These are phyloP conservation scores for Rhododendron williamsianum DNA, from an alignment of 148 eudicot genomes.

Conservation along the genomic window DNA sequence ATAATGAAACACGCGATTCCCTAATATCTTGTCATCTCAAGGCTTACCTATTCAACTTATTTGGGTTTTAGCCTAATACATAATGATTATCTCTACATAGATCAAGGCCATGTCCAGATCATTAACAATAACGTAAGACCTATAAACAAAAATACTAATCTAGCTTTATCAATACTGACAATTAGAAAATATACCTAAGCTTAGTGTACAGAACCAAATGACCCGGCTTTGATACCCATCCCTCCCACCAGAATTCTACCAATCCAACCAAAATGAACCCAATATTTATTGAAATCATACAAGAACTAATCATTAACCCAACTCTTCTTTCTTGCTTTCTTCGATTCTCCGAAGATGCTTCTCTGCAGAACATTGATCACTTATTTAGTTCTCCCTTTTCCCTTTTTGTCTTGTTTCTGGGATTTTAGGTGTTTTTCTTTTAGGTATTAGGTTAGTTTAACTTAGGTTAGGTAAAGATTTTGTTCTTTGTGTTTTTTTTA, in stretches of 20 bases:
- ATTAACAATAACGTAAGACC: not conserved
- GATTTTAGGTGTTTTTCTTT: too few species aligned
- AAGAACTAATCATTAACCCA: not conserved
- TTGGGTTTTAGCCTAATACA: not conserved
- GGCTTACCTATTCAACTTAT: not conserved
- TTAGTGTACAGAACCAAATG: not conserved
- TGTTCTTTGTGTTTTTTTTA: too few species aligned
- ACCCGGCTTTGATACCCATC: not conserved
- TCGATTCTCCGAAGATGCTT: too few species aligned
- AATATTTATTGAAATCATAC: not conserved
- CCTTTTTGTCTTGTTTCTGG: not conserved
- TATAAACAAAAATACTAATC: not conserved
- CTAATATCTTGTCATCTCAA: not conserved
- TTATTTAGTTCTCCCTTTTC: not conserved
- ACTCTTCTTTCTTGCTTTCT: not conserved
- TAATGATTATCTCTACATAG: too few species aligned
- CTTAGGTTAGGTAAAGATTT: too few species aligned
- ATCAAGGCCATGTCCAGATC: not conserved
- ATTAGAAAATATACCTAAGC: not conserved
- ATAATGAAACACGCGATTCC: not conserved
- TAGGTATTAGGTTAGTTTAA: too few species aligned
- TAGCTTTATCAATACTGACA: not conserved
- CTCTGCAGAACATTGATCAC: too few species aligned
- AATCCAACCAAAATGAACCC: not conserved
- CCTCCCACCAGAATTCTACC: not conserved